phyloP scores from a whole-genome alignment of 1,284 basidiomycete species.

The Leccinum pseudoinsigne region DNA sequence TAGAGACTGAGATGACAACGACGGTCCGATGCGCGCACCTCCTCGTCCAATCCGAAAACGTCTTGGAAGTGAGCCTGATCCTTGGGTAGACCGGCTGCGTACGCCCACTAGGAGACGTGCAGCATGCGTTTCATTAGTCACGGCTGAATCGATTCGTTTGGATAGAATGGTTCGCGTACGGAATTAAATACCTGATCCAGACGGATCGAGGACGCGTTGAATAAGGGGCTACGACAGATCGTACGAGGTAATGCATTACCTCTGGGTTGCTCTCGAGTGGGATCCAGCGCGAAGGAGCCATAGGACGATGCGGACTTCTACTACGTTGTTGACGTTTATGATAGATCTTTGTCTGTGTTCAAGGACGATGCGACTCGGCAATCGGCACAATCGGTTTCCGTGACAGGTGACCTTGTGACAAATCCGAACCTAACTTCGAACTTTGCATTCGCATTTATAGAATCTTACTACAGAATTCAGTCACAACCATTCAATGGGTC shows the following conservation, averaged over 20 bases:
- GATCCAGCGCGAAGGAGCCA: slow-evolving; percentile 52
- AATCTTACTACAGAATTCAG: neutral
- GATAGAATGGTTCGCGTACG: slow-evolving; percentile 33
- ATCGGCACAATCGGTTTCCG: neutral
- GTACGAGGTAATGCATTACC: slow-evolving; percentile 36
- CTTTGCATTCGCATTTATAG: neutral
- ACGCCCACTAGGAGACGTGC: slow-evolving; percentile 62
- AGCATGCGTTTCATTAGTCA: neutral
- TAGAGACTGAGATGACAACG: neutral
- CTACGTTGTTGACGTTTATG: neutral
- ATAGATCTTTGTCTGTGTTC: neutral
- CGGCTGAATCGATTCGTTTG: neutral
- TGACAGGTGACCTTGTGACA: neutral
- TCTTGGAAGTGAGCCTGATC: slow-evolving; percentile 70
- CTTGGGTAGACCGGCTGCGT: slow-evolving; percentile 66
- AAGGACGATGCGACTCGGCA: neutral
- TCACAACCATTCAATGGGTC: neutral
- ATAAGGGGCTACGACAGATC: slow-evolving; percentile 8
- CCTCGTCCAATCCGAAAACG: slow-evolving; percentile 79
- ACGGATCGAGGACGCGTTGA: neutral
- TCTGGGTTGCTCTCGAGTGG: slow-evolving; percentile 80
- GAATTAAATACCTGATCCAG: slow-evolving; percentile 51
- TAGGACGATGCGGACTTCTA: slow-evolving; percentile 5
- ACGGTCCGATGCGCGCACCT: slow-evolving; percentile 40
- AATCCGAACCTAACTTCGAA: neutral